A percentile compares a stretch with the other conserved stretches of the same genome.
phyloP scores from a whole-genome alignment of 176 grass and related monocot species.

The Eragrostis curvula region DNA sequence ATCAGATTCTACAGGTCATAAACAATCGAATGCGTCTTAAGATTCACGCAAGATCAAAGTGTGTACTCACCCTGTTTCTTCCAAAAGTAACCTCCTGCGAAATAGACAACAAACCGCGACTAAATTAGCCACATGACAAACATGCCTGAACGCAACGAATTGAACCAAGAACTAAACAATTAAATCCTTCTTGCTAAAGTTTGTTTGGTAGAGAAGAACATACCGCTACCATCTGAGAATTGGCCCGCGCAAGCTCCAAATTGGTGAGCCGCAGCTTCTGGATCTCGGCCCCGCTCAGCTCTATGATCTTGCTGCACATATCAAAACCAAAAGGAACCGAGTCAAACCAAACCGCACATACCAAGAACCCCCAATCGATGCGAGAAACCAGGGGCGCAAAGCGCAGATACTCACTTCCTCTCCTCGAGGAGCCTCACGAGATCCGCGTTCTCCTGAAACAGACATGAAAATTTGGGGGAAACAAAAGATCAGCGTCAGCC shows the following conservation, averaged over 20 bases:
- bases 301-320: slow-evolving; percentile 44
- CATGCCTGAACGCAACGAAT: neutral
- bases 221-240: slow-evolving; percentile 53
- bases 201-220: neutral
- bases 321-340: neutral
- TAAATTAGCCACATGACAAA: neutral
- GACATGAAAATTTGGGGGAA: neutral
- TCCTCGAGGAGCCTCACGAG: slow-evolving; percentile 46
- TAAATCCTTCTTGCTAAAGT: neutral
- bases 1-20: slow-evolving; percentile 13
- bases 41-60: slow-evolving; percentile 15
- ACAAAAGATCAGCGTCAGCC: neutral
- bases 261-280: slow-evolving; percentile 54
- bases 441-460: slow-evolving; percentile 51
- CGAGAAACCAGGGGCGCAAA: neutral
- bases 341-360: slow-evolving; percentile 3
- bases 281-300: slow-evolving; percentile 46
- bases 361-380: slow-evolving; percentile 10
- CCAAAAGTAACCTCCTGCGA: slow-evolving; percentile 60
- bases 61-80: slow-evolving; percentile 51
- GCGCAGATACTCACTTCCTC: slow-evolving; percentile 44
- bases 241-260: slow-evolving; percentile 55
- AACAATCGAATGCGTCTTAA: neutral
- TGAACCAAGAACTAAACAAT: neutral
- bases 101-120: neutral